A percentile compares a stretch with the other conserved stretches of the same genome.
These are phyloP conservation scores for Tuber microsphaerosporum DNA, from an alignment of 495 filamentous ascomycete genomes.

Conservation along the genomic window DNA sequence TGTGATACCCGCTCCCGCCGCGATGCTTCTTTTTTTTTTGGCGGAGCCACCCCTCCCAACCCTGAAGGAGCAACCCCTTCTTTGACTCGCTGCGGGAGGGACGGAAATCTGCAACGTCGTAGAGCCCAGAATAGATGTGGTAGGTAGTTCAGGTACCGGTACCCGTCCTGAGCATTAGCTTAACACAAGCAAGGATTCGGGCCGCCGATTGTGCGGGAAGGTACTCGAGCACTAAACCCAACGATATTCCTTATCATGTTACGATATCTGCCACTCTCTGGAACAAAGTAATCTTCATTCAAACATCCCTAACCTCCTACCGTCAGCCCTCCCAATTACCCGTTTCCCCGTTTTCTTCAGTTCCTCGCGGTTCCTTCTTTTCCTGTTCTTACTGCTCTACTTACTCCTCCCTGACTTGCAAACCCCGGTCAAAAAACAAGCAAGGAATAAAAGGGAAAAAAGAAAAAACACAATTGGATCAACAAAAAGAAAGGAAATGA, in stretches of 20 bases:
- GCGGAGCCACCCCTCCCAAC: slow-evolving; percentile 1
- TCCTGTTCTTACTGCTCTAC: not conserved
- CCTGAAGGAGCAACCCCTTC: not conserved
- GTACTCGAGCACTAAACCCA: not conserved
- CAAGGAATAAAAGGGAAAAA: slow-evolving; percentile 10
- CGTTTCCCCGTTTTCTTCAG: not conserved
- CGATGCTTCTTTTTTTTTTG: not conserved
- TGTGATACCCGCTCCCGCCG: slow-evolving; percentile 5
- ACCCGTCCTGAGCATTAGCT: slow-evolving; percentile 1
- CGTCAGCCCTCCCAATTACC: not conserved
- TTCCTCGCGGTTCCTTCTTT: not conserved
- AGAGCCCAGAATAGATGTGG: slow-evolving; percentile 1
- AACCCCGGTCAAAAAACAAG: not conserved
- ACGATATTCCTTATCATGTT: not conserved
- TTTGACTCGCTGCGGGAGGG: not conserved
- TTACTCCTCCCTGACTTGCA: not conserved
- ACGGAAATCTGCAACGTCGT: not conserved
- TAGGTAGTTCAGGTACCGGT: slow-evolving; percentile 1
- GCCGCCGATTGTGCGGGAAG: not conserved
- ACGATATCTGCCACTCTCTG: not conserved
- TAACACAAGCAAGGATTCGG: not conserved
- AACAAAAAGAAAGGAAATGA: not conserved
- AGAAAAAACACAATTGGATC: slow-evolving; percentile 13
- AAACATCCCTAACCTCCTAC: not conserved
- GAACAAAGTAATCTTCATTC: not conserved